Base-by-base conservation (phyloP, 139 green algal species). In the Micromonas commoda region DNA sequence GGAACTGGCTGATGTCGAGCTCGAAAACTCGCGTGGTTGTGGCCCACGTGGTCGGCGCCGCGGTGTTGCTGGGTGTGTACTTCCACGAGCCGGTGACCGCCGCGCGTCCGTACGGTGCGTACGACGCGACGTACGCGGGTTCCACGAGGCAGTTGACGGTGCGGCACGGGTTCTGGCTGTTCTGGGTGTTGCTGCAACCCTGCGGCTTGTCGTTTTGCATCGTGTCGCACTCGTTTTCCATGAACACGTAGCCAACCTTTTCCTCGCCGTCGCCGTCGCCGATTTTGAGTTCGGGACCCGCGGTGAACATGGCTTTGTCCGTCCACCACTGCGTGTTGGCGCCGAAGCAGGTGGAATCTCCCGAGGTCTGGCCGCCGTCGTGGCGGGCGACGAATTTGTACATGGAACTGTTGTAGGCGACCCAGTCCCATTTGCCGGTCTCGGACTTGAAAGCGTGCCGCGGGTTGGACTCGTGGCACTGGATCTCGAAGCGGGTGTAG, bases 341-440 rank as follows among this genome's bases (percentile, higher is more conserved):
- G 19, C 61, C 19, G 19, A 68, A 68, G 61, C 61, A 68, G n/a
- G 61, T 31, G 9, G 61, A 26, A 21, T 68, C 61, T 13, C 61
- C 61, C 9, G 61, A 32, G 5, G 19, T 68, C 4, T 16, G 13
- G 5, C 19, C 61, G 32, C 4, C 31, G 19, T 68, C 61, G 61
- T 68, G 61, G 5, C 5, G 5, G 9, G 61, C 61, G 19, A 68
- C 61, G 19, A 68, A 54, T 54, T 74, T 74, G 67, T 74, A 52
- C 13, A 16, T 53, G 13, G 67, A n/a, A 16, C 4, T 74, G 61
- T 68, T 68, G 19, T 68, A 68, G 9, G 31, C 19, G 13, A 68
- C 61, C 61, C 61, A 68, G 31, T 68, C 61, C n/a, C 32, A 68
- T 21, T 13, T 68, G 61, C 19, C 61, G 19, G 61, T 68, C n/a